Base-by-base conservation (phyloP, 106 monocot genomes). In the Dendrobium huoshanense region DNA sequence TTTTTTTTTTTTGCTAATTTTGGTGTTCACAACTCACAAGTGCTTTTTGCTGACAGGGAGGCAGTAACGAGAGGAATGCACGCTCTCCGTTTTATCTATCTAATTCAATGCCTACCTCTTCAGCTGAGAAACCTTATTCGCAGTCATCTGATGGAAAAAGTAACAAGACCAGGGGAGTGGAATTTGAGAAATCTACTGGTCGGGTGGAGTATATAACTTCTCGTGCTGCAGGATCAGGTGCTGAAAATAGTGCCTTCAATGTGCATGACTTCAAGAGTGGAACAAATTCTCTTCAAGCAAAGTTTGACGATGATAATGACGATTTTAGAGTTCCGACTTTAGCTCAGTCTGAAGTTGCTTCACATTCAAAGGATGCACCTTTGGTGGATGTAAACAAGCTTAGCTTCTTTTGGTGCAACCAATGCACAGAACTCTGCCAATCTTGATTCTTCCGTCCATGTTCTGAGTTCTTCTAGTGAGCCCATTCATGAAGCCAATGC, bases 301-400 rank as follows among this genome's bases (percentile, higher is more conserved):
- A 81, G 29, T 73, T 54, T 67, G 83, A 76, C 47, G 90, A 82
- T 65, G 86, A 90, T 58, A 87, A 88, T 4, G 88, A 91, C 83
- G 91, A 96, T 83, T 91, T 92, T 83, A 88, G 70, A 19, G 96
- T 91, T 72, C 96, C 96, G 47, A 89, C 87, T 20, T 82, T 92
- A 86, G 75, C 70, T 76, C 73, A 77, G 2, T 48, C 79, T 67
- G 81, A 43, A 65, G 75, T 45, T 81, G 70, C 19, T 47, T 25
- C 31, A 79, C 18, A 41, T 9, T 77, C 75, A 6, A 83, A 80
- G 47, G 84, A 84, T 64, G 72, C 75, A 54, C 65, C 37, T 82
- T 22, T 72, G 24, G 61, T 54, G 37, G 82, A 80, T 11, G 19
- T 29, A 77, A 72, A 77, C 29, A 83, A 37, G 27, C 44, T n/a